Conservation (phyloP, 2,329 filamentous ascomycete species). For the Fusarium humuli region DNA sequence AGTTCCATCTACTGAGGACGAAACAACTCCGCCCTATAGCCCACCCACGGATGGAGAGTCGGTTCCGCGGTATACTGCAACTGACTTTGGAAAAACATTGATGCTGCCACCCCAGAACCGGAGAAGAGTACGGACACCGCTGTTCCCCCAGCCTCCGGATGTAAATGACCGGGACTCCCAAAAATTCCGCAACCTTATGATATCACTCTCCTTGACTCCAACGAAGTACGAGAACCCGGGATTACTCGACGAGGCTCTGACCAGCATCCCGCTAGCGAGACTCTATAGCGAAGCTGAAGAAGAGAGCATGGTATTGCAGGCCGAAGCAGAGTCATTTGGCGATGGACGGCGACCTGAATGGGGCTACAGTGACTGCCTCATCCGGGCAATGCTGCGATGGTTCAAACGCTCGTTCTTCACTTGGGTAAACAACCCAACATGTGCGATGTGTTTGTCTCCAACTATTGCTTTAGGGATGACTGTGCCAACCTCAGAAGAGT, state of each 20-base stretch:
- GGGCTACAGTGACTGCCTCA: conserved; percentile 98
- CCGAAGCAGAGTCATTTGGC: conserved; percentile 88
- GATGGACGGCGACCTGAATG: conserved; percentile 84
- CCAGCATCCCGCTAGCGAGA: conserved; percentile 85
- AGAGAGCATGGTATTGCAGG: conserved; percentile 87
- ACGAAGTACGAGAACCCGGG: conserved; percentile 97
- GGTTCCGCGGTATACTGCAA: not conserved
- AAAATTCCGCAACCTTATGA: conserved; percentile 83
- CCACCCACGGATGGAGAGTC: not conserved
- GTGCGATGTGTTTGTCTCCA: conserved; percentile 82
- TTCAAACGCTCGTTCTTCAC: conserved; percentile 95
- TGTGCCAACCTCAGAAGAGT: conserved; percentile 87
- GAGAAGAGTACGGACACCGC: conserved; percentile 51
- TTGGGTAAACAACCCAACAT: conserved; percentile 96
- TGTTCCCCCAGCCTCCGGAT: conserved; percentile 65
- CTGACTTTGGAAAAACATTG: conserved; percentile 57
- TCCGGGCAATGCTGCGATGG: conserved; percentile 86
- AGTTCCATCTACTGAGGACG: not conserved
- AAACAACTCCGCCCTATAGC: not conserved
- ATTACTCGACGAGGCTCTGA: conserved; percentile 89
- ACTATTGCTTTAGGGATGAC: conserved; percentile 87
- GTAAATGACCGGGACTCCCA: conserved; percentile 72
- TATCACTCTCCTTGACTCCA: conserved; percentile 89
- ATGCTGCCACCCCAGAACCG: conserved; percentile 69
- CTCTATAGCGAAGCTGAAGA: conserved; percentile 96